These are phyloP conservation scores for Coccomyxa subellipsoidea DNA, from an alignment of 163 green algal genomes.

Conservation along the genomic window DNA sequence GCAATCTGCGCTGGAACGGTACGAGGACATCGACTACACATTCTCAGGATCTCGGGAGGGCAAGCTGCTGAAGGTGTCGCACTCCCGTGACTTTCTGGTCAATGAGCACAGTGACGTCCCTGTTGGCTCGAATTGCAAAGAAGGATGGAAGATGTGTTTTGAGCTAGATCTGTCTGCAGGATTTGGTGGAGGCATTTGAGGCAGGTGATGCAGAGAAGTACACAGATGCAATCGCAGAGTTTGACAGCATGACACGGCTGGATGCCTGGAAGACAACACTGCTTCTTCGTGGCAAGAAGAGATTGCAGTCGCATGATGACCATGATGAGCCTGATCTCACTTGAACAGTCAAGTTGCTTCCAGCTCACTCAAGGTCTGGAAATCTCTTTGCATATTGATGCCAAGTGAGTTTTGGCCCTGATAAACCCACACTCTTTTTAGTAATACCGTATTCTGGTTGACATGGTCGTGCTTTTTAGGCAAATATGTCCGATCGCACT, in stretches of 20 bases:
- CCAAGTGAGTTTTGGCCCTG: no score
- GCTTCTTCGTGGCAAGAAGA: slow-evolving; percentile 60
- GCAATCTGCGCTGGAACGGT: slow-evolving; percentile 56
- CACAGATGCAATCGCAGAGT: slow-evolving; percentile 82
- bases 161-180: no score
- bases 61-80: slow-evolving; percentile 52
- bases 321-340: slow-evolving; percentile 32
- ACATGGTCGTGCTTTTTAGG: no score
- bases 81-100: background rate
- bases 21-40: slow-evolving; percentile 82
- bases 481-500: no score
- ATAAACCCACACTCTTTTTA: no score
- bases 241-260: slow-evolving; percentile 82
- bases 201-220: slow-evolving; percentile 79
- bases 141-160: no score
- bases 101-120: background rate
- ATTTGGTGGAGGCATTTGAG: slow-evolving; percentile 56
- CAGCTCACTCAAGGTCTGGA: no score
- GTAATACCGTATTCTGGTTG: no score
- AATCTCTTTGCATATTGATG: no score
- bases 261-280: slow-evolving; percentile 93
- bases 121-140: background rate
- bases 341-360: no score
- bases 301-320: slow-evolving; percentile 10
- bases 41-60: slow-evolving; percentile 67